A percentile compares a stretch with the other conserved stretches of the same genome.
phyloP scores from a whole-genome alignment of 2,329 filamentous ascomycete genomes.

The Achaetomium macrosporum region DNA sequence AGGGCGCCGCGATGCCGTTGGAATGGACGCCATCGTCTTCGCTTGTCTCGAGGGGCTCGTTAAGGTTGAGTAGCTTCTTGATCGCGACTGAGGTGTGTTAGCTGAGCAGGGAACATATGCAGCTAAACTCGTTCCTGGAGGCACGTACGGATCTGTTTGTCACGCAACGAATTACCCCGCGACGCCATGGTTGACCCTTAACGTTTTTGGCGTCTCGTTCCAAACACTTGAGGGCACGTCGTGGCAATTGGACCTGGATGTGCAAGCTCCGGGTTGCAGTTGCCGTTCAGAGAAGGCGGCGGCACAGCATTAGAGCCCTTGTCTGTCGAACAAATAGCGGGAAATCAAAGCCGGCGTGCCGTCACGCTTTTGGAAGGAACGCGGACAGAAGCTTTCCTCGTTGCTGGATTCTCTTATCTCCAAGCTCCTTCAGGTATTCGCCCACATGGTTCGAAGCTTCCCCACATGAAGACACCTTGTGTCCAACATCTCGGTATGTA shows the following conservation, averaged over 20 bases:
- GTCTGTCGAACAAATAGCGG: not conserved
- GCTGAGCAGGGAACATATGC: not conserved
- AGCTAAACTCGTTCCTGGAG: not conserved
- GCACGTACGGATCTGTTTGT: constrained; percentile 44
- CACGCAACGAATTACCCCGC: constrained; percentile 42
- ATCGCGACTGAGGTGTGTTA: constrained; percentile 61
- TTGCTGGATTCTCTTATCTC: not conserved
- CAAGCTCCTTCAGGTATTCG: constrained; percentile 6
- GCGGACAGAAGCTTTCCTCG: not conserved
- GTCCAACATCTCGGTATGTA: constrained; percentile 10
- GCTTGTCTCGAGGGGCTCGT: constrained; percentile 60
- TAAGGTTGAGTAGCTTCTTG: constrained; percentile 92
- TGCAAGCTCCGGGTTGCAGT: not conserved
- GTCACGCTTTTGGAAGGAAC: not conserved
- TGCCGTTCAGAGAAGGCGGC: not conserved
- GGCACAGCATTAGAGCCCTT: not conserved
- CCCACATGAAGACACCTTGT: constrained; percentile 22
- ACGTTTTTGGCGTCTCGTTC: not conserved
- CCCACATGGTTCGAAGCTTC: constrained; percentile 18
- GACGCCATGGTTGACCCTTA: constrained; percentile 37
- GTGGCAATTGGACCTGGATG: not conserved
- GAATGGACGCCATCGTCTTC: constrained; percentile 57
- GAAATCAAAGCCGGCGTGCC: not conserved
- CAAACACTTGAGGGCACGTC: not conserved
- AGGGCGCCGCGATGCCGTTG: constrained; percentile 60